phyloP scores from a whole-genome alignment of 345 rosid species.

The Lumnitzera racemosa region DNA sequence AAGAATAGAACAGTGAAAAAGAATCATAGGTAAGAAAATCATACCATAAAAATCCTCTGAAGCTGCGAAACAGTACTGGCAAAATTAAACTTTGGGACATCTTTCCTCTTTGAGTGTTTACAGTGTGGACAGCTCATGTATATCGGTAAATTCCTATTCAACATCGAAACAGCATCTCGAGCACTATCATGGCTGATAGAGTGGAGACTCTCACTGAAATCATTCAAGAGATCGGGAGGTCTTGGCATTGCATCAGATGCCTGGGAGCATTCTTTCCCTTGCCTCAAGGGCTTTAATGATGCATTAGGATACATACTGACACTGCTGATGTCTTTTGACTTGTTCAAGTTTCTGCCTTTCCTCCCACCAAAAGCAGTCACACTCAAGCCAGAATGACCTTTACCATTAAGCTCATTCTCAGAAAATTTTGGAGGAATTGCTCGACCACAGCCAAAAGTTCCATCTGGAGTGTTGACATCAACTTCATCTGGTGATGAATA shows the following conservation, averaged over 20 bases:
- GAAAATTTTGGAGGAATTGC: conserved; percentile 29
- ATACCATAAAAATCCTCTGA: conserved; percentile 75
- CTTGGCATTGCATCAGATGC: conserved; percentile 15
- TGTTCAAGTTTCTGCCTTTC: conserved; percentile 37
- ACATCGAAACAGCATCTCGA: conserved; percentile 41
- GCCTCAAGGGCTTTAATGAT: conserved; percentile 15
- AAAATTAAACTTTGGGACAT: conserved; percentile 39
- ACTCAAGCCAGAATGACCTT: conserved; percentile 36
- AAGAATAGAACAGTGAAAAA: no score
- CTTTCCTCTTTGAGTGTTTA: conserved; percentile 35
- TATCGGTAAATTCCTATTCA: conserved; percentile 64
- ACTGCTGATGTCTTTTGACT: conserved; percentile 33
- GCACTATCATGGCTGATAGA: conserved; percentile 38
- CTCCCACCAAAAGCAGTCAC: conserved; percentile 25
- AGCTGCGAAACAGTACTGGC: conserved; percentile 70
- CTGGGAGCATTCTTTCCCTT: conserved; percentile 31
- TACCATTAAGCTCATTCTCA: conserved; percentile 36
- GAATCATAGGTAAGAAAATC: neutral
- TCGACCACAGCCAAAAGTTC: conserved; percentile 20
- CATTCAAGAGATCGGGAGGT: conserved; percentile 22
- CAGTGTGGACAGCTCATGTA: conserved; percentile 72
- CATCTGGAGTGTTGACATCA: conserved; percentile 17
- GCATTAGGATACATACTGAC: conserved; percentile 18
- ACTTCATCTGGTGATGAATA: conserved; percentile 41
- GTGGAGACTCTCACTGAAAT: conserved; percentile 28